These are phyloP conservation scores for Candida dubliniensis DNA, from an alignment of 1,139 yeast genomes.

Conservation along the genomic window DNA sequence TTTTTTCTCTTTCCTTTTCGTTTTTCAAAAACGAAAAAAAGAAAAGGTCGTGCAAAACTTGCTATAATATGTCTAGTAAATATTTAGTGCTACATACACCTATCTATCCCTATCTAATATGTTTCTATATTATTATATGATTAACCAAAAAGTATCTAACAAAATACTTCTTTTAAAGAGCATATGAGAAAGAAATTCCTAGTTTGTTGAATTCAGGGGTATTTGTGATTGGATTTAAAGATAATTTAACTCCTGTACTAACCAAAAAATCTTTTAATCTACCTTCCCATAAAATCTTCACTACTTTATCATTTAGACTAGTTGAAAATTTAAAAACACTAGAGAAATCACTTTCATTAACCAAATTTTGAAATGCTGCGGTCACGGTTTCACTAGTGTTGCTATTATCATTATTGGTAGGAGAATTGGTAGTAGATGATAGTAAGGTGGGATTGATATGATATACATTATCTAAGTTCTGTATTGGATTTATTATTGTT, in stretches of 20 bases:
- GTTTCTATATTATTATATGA: too few relatives aligned
- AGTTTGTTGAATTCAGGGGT: slow-evolving; percentile 39
- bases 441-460: slow-evolving; percentile 27
- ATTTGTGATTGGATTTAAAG: slow-evolving; percentile 28
- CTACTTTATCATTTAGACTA: slow-evolving; percentile 59
- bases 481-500: slow-evolving; percentile 24
- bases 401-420: slow-evolving; percentile 5
- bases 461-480: slow-evolving; percentile 25
- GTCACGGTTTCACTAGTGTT: slow-evolving; percentile 37
- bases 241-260: slow-evolving; percentile 67
- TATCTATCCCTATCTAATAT: too few relatives aligned
- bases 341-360: slow-evolving; percentile 55
- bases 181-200: slow-evolving; percentile 44
- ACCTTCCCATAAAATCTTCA: slow-evolving; percentile 86
- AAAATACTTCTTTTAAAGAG: slow-evolving; percentile 15
- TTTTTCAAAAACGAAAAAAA: background rate
- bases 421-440: slow-evolving; percentile 10
- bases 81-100: background rate
- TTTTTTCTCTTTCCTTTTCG: background rate
- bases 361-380: slow-evolving; percentile 53
- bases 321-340: slow-evolving; percentile 78
- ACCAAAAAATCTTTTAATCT: slow-evolving; percentile 75
- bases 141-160: too few relatives aligned
- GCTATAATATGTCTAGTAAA: too few relatives aligned
- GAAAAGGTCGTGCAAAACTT: slow-evolving; percentile 2